Conservation (phyloP, 257 asterid species). For the Solanum arcanum region DNA sequence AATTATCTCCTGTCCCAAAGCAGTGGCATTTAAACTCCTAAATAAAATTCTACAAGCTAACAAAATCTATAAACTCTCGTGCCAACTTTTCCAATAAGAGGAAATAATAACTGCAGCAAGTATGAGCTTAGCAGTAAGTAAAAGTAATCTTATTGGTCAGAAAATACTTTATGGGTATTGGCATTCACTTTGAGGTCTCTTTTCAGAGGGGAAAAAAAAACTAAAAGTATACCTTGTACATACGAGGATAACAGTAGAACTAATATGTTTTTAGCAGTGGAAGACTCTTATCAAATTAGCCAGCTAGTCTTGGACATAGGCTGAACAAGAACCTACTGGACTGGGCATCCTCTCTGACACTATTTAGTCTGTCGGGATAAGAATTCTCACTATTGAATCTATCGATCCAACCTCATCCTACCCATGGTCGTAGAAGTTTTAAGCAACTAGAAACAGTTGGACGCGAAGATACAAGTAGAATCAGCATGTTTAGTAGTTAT, state of each 20-base stretch:
- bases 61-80: background rate
- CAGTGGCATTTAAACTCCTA: background rate
- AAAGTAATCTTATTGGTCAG: background rate
- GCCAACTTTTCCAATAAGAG: background rate
- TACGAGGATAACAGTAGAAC: background rate
- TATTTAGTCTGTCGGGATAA: background rate
- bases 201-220: no score
- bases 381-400: background rate
- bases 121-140: background rate
- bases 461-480: background rate
- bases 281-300: background rate
- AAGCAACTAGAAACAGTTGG: background rate
- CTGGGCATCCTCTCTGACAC: background rate
- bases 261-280: background rate
- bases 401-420: background rate
- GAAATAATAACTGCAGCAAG: background rate
- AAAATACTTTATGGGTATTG: background rate
- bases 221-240: background rate
- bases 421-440: background rate
- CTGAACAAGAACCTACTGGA: background rate
- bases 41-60: background rate
- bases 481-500: background rate
- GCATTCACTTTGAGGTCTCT: background rate
- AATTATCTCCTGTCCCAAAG: background rate
- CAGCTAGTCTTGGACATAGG: background rate